Percentiles rank a stretch among this genome's conserved stretches.
Evolutionary conservation across 208 protist genomes (phyloP).

Genomic region (Lotmaria passim): DNA sequence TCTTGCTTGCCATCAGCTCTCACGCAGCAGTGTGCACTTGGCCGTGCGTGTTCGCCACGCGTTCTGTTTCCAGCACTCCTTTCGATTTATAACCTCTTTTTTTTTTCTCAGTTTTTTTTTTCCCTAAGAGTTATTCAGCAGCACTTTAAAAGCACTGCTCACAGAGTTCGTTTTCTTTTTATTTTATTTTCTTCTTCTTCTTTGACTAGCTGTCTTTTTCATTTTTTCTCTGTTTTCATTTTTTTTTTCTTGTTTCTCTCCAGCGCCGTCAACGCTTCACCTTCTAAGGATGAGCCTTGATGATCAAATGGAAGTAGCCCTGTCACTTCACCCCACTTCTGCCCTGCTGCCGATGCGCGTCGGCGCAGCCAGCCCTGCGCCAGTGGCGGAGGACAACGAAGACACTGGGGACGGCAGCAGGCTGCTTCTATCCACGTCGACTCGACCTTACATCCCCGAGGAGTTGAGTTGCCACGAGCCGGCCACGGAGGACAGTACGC

Average conservation of each 20-base stretch:
- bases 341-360: background rate
- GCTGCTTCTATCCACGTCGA: slow-evolving; percentile 6
- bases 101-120: background rate
- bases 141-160: too few species aligned
- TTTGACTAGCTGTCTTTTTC: background rate
- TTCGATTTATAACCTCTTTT: background rate
- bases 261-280: background rate
- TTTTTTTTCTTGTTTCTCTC: slow-evolving; percentile 11
- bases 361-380: background rate
- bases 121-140: too few species aligned
- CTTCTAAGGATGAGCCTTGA: too few species aligned
- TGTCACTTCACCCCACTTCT: background rate
- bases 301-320: too few species aligned
- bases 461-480: background rate
- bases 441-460: slow-evolving; percentile 16
- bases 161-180: slow-evolving; percentile 16
- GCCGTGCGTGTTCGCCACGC: too few species aligned
- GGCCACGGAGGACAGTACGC: background rate
- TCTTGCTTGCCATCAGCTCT: too few species aligned
- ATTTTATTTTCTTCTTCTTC: slow-evolving; percentile 7
- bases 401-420: background rate
- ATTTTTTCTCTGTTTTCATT: slow-evolving; percentile 2
- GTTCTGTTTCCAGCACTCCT: too few species aligned
- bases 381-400: background rate
- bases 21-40: too few species aligned